Conservation (phyloP, 257 asterid genomes). For the Lavandula angustifolia region DNA sequence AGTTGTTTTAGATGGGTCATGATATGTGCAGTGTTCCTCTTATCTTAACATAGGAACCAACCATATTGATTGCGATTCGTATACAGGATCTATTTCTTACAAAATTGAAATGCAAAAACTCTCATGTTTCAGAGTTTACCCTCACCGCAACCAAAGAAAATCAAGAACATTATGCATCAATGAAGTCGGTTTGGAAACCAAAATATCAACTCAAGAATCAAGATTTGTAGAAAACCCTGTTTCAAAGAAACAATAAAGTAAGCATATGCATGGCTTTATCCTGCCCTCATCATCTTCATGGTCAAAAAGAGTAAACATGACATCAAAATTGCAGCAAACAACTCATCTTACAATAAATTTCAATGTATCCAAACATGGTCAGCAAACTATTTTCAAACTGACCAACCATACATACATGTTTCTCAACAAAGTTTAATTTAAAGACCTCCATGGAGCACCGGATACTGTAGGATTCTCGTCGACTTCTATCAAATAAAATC, state of each 20-base stretch:
- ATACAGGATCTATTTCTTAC: too few species aligned
- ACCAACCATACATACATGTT: constrained; percentile 16
- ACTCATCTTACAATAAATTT: neutral
- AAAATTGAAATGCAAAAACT: too few species aligned
- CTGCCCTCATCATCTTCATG: constrained; percentile 25
- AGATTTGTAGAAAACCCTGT: too few species aligned
- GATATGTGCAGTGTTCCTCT: too few species aligned
- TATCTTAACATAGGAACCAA: too few species aligned
- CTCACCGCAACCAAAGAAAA: too few species aligned
- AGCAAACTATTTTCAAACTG: constrained; percentile 13
- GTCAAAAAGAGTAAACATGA: constrained; percentile 18
- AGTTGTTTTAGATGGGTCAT: too few species aligned
- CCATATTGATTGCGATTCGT: too few species aligned
- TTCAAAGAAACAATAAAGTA: constrained; percentile 14
- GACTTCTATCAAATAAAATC: constrained; percentile 21
- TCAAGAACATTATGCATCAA: too few species aligned
- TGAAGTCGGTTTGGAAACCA: too few species aligned
- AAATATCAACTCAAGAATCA: too few species aligned
- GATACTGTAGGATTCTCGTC: constrained; percentile 14
- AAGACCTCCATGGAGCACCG: constrained; percentile 25
- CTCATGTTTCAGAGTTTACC: too few species aligned
- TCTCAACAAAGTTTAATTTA: constrained; percentile 13
- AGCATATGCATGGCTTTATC: constrained; percentile 2
- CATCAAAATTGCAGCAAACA: constrained; percentile 5
- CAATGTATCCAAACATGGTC: neutral